Evolutionary conservation across 2,329 filamentous ascomycete genomes (phyloP), one percentile per base, ranked within the genome.

Genomic region (Trichoderma sp.): DNA sequence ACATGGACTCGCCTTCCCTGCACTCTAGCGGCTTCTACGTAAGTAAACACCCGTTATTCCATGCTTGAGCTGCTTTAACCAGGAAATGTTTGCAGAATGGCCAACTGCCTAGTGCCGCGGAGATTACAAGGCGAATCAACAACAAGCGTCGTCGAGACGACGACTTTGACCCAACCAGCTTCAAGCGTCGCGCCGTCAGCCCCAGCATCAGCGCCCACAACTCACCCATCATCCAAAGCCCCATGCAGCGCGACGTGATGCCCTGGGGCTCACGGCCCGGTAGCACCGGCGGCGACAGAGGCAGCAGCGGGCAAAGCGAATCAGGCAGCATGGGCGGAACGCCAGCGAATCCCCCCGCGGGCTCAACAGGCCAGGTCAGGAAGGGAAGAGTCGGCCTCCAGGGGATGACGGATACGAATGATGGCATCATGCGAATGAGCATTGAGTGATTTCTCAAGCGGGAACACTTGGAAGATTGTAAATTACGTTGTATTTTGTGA

Each of bases 341-440:
- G 60, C 74, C 63, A 69, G 77, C 30, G 72, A 76, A 75, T 55
- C 75, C 75, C 28, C 70, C 79, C 49, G 81, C 83, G 11, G 74
- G 72, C 14, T 61, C 71, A 2, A 66, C 72, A 8, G 85, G 85
- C 68, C 83, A 86, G 13, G 78, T 83, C 73, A 82, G 85, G 73
- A 86, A 85, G 77, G 90, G 83, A 71, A 80, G 92, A 39, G 84
- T 97, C 16, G 93, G 93, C 10, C 86, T 96, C 73, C 94, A 97
- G 80, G 93, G 94, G 1, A 97, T 98, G 94, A 91, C 88, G 21
- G 95, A 97, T 79, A 95, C 95, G n/a, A 93, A 93, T 77, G 95
- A 97, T 78, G 92, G 94, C 1, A 85, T 97, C 72, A 97, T 97
- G 91, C 94, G 95, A 75, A 96, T 98, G 92, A 97, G 92, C 79